These are phyloP conservation scores for Casuarina glauca DNA, from an alignment of 306 rosid genomes.

Conservation along the genomic window DNA sequence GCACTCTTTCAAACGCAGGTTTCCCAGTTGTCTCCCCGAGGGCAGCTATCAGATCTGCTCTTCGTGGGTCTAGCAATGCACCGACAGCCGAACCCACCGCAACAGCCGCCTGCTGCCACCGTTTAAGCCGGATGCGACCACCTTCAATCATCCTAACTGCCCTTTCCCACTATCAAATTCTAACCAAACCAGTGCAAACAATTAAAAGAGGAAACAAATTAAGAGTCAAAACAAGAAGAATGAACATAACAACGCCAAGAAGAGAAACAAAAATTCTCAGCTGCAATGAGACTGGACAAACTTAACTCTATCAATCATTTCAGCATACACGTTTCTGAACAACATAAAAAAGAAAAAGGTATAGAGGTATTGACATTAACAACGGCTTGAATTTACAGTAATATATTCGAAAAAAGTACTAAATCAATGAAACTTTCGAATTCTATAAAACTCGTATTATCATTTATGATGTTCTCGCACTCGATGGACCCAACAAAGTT, in stretches of 20 bases:
- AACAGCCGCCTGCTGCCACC: slow-evolving; percentile 92
- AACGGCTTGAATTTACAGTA: background rate
- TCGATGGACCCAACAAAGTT: background rate
- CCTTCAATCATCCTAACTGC: slow-evolving; percentile 49
- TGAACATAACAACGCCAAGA: background rate
- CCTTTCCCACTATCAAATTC: slow-evolving; percentile 12
- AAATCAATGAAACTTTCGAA: background rate
- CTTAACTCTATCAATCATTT: slow-evolving; percentile 9
- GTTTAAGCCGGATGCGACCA: slow-evolving; percentile 54
- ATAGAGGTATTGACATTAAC: background rate
- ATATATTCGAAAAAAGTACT: background rate
- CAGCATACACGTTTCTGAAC: background rate
- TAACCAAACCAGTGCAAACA: slow-evolving; percentile 4
- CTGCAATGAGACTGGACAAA: background rate
- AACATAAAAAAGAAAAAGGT: background rate
- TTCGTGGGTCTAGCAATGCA: slow-evolving; percentile 82
- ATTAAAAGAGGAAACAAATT: background rate
- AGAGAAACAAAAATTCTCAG: background rate
- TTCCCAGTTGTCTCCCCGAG: slow-evolving; percentile 94
- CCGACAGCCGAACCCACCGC: slow-evolving; percentile 95
- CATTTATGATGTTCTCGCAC: background rate
- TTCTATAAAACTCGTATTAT: background rate
- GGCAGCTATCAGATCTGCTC: slow-evolving; percentile 95
- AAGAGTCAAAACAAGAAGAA: background rate
- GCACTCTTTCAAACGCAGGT: slow-evolving; percentile 85